phyloP scores from a whole-genome alignment of 805 yeast genomes.

The Starmerella roubikii region DNA sequence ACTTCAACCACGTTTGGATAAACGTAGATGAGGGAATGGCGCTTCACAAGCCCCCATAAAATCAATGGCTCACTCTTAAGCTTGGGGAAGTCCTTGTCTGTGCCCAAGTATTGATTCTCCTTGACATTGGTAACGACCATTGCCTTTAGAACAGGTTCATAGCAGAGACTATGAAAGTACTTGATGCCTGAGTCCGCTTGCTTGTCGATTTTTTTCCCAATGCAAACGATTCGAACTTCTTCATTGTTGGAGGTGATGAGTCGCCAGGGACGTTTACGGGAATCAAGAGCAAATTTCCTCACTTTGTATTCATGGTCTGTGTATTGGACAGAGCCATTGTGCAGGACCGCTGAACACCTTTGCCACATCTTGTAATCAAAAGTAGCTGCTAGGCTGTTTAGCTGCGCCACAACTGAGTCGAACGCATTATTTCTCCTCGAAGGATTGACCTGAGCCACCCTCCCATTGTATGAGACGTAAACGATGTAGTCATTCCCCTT shows the following conservation, averaged over 20 bases:
- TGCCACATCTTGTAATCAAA: no score
- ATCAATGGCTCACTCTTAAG: not conserved
- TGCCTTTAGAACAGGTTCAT: not conserved
- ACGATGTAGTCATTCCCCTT: no score
- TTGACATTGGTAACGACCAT: not conserved
- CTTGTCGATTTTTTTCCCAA: not conserved
- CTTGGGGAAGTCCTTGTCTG: not conserved
- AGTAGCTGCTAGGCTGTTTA: no score
- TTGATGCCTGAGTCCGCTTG: not conserved
- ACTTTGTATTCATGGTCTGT: no score
- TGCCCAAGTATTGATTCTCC: not conserved
- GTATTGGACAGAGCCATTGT: no score
- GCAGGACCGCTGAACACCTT: no score
- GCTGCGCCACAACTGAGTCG: no score
- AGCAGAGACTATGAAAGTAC: not conserved
- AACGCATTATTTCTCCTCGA: no score
- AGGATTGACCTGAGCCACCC: no score
- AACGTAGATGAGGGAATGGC: not conserved
- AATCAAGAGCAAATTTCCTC: conserved; percentile 7
- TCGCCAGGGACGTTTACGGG: conserved; percentile 7
- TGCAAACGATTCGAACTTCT: not conserved
- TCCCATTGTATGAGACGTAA: no score
- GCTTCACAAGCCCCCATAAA: not conserved
- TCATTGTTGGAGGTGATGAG: not conserved
- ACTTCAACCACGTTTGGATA: conserved; percentile 1